phyloP scores from a whole-genome alignment of 495 filamentous ascomycete genomes.

The Choiromyces venosus region DNA sequence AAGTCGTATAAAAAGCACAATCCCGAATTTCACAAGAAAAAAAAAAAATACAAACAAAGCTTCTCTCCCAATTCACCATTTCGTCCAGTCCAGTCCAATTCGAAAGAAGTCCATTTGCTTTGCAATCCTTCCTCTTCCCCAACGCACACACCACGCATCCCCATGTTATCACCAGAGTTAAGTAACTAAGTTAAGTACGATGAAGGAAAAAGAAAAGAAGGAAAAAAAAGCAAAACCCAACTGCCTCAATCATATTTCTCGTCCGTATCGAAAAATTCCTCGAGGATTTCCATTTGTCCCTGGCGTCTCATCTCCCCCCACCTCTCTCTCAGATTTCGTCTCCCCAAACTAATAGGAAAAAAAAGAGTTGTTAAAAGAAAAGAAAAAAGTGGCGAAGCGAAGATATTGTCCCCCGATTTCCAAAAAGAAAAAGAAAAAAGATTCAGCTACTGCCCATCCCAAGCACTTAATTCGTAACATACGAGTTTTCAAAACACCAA shows the following conservation, averaged over 20 bases:
- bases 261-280: conserved; percentile 5
- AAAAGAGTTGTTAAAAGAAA: conserved; percentile 11
- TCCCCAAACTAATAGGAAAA: conserved; percentile 22
- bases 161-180: not conserved
- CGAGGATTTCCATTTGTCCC: not conserved
- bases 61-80: not conserved
- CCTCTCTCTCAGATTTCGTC: not conserved
- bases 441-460: conserved; percentile 9
- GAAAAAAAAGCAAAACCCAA: conserved; percentile 14
- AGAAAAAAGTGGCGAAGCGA: conserved; percentile 9
- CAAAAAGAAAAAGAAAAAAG: conserved; percentile 19
- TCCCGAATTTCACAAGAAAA: conserved; percentile 1
- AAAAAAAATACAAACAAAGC: conserved; percentile 3
- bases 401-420: conserved; percentile 27
- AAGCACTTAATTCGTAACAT: conserved; percentile 22
- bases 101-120: not conserved
- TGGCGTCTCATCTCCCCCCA: not conserved
- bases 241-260: conserved; percentile 24
- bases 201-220: not conserved
- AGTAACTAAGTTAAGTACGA: not conserved
- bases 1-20: not conserved
- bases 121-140: not conserved
- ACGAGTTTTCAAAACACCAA: conserved; percentile 26
- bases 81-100: not conserved
- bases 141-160: no score